These are phyloP conservation scores for Pseudonectria foliicola DNA, from an alignment of 2,329 filamentous ascomycete genomes.

Conservation along the genomic window DNA sequence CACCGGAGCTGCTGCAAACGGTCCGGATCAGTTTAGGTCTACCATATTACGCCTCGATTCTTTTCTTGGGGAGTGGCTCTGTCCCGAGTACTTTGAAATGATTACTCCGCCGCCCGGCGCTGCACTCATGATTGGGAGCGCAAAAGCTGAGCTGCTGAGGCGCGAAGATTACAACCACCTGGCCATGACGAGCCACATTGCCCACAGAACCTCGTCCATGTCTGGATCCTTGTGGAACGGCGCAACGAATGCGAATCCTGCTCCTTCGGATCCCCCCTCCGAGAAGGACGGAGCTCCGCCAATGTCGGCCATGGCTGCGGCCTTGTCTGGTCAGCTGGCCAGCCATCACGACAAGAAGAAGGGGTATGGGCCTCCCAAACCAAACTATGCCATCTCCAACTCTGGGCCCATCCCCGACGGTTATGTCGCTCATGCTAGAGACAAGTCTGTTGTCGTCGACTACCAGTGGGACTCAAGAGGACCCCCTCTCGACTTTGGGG, in stretches of 20 bases:
- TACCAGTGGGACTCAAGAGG: slow-evolving; percentile 95
- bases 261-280: slow-evolving; percentile 12
- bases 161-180: slow-evolving; percentile 60
- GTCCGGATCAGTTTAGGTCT: slow-evolving; percentile 38
- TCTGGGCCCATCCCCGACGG: slow-evolving; percentile 78
- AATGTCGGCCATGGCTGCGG: slow-evolving; percentile 26
- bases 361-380: slow-evolving; percentile 68
- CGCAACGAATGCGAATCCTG: slow-evolving; percentile 22
- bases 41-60: slow-evolving; percentile 75
- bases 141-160: slow-evolving; percentile 79
- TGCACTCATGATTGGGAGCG: slow-evolving; percentile 77
- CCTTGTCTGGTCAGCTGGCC: slow-evolving; percentile 25
- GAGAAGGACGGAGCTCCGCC: slow-evolving; percentile 21
- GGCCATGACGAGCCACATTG: slow-evolving; percentile 19
- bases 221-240: slow-evolving; percentile 28
- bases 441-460: slow-evolving; percentile 80
- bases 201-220: slow-evolving; percentile 15
- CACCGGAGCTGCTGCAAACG: slow-evolving; percentile 16
- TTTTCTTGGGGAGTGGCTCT: slow-evolving; percentile 92
- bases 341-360: slow-evolving; percentile 20
- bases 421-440: slow-evolving; percentile 83
- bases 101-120: slow-evolving; percentile 86
- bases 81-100: slow-evolving; percentile 84
- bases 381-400: slow-evolving; percentile 74
- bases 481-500: slow-evolving; percentile 70